Evolutionary conservation across 202 grass and related monocot genomes (phyloP).

Genomic region (Bolboschoenoplectus hybrid): DNA sequence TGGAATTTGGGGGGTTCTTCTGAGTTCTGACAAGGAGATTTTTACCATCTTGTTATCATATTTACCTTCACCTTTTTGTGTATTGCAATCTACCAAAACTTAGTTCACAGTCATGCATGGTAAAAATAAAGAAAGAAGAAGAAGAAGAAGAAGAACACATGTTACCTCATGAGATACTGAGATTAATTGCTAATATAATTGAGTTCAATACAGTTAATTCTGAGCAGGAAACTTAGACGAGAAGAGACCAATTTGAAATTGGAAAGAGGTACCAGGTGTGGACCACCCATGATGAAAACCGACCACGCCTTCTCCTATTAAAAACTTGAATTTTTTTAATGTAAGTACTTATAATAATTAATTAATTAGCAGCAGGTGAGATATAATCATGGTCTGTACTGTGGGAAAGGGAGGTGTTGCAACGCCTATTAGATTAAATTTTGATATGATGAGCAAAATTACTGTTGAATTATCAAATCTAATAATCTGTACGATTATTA

Average conservation of each 20-base stretch:
- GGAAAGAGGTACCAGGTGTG: not conserved
- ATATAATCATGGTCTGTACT: constrained; percentile 42
- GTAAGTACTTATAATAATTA: constrained; percentile 32
- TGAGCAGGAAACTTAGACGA: constrained; percentile 12
- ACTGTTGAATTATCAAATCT: too few species aligned
- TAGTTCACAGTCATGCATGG: not conserved
- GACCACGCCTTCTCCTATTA: constrained; percentile 26
- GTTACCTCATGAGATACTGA: not conserved
- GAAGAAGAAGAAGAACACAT: not conserved
- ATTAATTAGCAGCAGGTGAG: constrained; percentile 40
- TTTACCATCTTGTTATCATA: not conserved
- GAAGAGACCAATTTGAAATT: constrained; percentile 26
- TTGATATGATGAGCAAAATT: too few species aligned
- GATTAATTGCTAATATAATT: not conserved
- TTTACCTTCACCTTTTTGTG: constrained; percentile 24
- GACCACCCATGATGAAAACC: constrained; percentile 39
- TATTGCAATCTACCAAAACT: constrained; percentile 5
- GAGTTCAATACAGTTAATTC: not conserved
- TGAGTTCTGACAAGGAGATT: not conserved
- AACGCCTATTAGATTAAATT: too few species aligned
- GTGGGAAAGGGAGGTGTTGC: not conserved
- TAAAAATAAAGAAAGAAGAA: not conserved
- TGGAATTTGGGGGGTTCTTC: constrained; percentile 7
- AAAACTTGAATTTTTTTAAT: constrained; percentile 27
- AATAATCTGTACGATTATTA: too few species aligned